Base-by-base conservation (phyloP, 116 monocot genomes). In the Iris pallida region DNA sequence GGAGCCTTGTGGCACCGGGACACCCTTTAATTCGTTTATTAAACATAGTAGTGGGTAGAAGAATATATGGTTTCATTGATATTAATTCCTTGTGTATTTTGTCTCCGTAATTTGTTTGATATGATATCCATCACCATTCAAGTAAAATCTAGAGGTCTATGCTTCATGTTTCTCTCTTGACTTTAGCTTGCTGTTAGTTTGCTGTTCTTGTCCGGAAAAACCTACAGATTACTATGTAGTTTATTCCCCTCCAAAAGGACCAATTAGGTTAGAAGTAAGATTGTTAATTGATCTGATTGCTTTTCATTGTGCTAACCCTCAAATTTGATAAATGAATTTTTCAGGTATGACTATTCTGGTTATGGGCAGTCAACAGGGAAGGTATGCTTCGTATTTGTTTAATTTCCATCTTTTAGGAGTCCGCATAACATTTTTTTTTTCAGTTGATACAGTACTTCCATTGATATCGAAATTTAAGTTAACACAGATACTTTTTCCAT, bases 281-380 rank as follows among this genome's bases (percentile, higher is more conserved):
- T 30, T 30, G 45, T 54, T 42, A 17, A 47, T 69, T 18, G 20
- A 30, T 69, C 11, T 57, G 1, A 2, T 19, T 45, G 44, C 63
- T 63, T 64, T 40, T 55, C 49, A 41, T 65, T 65, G 48, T 16
- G 19, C 19, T 69, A 46, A 42, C 17, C 67, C 53, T 44, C 30
- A 42, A 5, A 18, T 12, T 30, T 71, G 58, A 20, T 30, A 45
- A 45, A 43, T 75, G 18, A 6, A n/a, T 65, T 6, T 43, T 66
- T 45, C 80, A 92, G 92, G 64, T 92, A 92, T 71, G 92, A 92
- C 59, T 92, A 92, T 71, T 84, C 88, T 75, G 92, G 92, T 46
- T 92, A 92, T 79, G 92, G 92, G 54, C 78, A 76, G 76, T 92
- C 92, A 5, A 85, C 88, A 6, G 92, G 92, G 42, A 92, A 92